A percentile compares a stretch with the other conserved stretches of the same genome.
Evolutionary conservation across 352 stramenopile species (phyloP).

Genomic region (Phytophthora boehmeriae): DNA sequence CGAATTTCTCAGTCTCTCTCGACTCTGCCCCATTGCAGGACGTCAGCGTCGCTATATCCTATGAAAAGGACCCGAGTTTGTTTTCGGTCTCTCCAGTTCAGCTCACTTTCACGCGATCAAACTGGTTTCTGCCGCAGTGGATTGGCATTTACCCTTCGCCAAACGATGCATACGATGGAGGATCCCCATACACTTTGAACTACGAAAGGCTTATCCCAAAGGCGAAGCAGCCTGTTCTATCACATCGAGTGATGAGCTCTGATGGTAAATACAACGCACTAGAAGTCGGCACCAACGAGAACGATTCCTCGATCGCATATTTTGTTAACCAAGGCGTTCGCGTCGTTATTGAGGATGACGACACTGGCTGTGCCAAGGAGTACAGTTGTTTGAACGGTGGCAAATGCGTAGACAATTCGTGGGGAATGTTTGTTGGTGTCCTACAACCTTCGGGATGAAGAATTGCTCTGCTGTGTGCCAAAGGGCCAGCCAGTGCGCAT

Average conservation of each 20-base stretch:
- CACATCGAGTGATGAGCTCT: conserved; percentile 41
- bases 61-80: conserved; percentile 39
- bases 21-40: conserved; percentile 61
- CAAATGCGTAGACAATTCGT: conserved; percentile 32
- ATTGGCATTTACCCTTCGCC: conserved; percentile 47
- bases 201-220: conserved; percentile 67
- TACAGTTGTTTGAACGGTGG: conserved; percentile 61
- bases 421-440: conserved; percentile 50
- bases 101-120: conserved; percentile 51
- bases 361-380: conserved; percentile 68
- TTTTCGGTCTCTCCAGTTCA: conserved; percentile 44
- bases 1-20: conserved; percentile 61
- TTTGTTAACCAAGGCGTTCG: conserved; percentile 47
- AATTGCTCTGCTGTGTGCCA: conserved; percentile 52
- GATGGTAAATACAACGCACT: conserved; percentile 54
- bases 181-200: conserved; percentile 48
- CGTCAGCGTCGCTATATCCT: conserved; percentile 57
- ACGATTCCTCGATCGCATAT: conserved; percentile 33
- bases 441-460: conserved; percentile 59
- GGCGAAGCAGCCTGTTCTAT: conserved; percentile 48
- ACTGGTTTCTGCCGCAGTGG: conserved; percentile 61
- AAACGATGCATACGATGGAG: conserved; percentile 61
- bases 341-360: conserved; percentile 58
- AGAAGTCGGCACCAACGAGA: conserved; percentile 56
- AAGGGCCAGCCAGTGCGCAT: conserved; percentile 50